Evolutionary conservation across 2,329 filamentous ascomycete species (phyloP), one percentile per base, ranked within the genome.

Genomic region (Beauveria scarabaeidicola): DNA sequence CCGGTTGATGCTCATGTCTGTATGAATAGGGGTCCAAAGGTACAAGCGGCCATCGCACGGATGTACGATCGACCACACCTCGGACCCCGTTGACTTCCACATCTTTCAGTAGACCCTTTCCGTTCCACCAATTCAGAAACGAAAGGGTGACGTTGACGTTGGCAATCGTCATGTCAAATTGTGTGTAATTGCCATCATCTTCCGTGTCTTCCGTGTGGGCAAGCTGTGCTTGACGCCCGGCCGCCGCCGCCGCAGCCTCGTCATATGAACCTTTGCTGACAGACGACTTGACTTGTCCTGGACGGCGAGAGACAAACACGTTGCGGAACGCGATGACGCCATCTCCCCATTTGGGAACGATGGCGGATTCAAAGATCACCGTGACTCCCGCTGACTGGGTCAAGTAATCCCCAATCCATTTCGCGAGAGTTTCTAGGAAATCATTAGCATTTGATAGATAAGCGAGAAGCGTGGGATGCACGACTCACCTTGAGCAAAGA

Each of bases 81-180:
- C 94, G 84, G 32, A 99, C 89, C 5, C 94, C 94, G 69, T 91
- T 94, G 56, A 99, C 87, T 69, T 97, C 91, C 46, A 99, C 94
- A 69, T 97, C 90, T 66, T 90, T 87, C 9, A 99, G 77, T 6
- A 95, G 80, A 0, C 94, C 94, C 72, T 93, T 97, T 23, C 94
- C 93, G 66, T 96, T 97, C 84, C 96, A 95, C 94, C 94, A 99
- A 70, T 97, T 97, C n/a, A 91, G 81, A 66, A 99, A 97, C 0
- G 94, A 99, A 27, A 99, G 73, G 0, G 93, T 97, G 46, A 99
- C 93, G 68, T 99, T 96, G 63, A 99, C 90, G 0, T 90, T 95
- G 63, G 94, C 90, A 61, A 99, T 90, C 0, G 91, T 96, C 17
- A 99, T 79, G 69, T 99, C 94, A 66, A 97, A 99, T 66, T 99